These are phyloP conservation scores for Penicillium malachiteum DNA, from an alignment of 495 filamentous ascomycete genomes.

Conservation along the genomic window DNA sequence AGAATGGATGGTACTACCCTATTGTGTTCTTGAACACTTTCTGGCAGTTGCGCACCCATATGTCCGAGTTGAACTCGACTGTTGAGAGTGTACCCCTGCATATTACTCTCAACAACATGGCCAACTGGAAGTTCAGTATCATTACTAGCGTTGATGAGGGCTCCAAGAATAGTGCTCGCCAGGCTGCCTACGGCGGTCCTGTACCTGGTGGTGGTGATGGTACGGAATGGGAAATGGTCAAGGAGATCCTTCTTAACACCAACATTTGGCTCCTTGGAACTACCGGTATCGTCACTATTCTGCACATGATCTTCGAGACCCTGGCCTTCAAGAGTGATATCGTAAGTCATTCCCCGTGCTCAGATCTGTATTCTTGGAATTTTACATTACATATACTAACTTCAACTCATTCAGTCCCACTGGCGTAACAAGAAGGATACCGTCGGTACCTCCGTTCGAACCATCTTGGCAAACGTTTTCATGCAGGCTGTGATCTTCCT, in stretches of 20 bases:
- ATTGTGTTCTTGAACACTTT: slow-evolving; percentile 92
- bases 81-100: slow-evolving; percentile 79
- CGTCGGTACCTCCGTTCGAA: slow-evolving; percentile 90
- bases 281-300: slow-evolving; percentile 77
- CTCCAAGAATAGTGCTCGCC: slow-evolving; percentile 73
- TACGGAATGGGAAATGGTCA: slow-evolving; percentile 91
- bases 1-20: slow-evolving; percentile 97
- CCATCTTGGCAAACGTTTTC: slow-evolving; percentile 95
- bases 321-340: slow-evolving; percentile 98
- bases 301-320: slow-evolving; percentile 94
- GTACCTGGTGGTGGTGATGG: slow-evolving; percentile 69
- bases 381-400: slow-evolving; percentile 15
- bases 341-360: slow-evolving; percentile 35
- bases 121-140: slow-evolving; percentile 88
- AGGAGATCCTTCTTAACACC: slow-evolving; percentile 88
- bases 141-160: slow-evolving; percentile 83
- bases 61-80: slow-evolving; percentile 90
- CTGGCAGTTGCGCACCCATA: slow-evolving; percentile 90
- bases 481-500: slow-evolving; percentile 97
- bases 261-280: slow-evolving; percentile 87
- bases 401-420: slow-evolving; percentile 55
- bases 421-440: slow-evolving; percentile 99
- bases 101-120: slow-evolving; percentile 77
- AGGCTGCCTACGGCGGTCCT: slow-evolving; percentile 63
- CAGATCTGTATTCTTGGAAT: too few species aligned